Base-by-base conservation (phyloP, 192 early-diverging fungal species). In the Mortierella antarctica region DNA sequence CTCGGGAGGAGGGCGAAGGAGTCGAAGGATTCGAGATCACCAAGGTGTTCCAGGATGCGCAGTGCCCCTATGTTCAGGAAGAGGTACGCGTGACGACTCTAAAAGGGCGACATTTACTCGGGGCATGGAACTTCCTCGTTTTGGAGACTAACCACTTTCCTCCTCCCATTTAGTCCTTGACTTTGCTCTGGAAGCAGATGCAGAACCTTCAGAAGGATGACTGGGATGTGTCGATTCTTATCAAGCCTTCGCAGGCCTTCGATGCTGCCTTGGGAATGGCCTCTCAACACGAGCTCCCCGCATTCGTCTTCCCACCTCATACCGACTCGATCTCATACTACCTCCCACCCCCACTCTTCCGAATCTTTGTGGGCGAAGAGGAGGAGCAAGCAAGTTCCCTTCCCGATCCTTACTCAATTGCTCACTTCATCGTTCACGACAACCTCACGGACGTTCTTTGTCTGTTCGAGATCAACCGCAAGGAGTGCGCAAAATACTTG, bases 391-490 rank as follows among this genome's bases (percentile, higher is more conserved):
- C 18, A 13, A 60, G 21, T 45, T 69, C 57, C 4, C 53, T 84
- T 20, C 87, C 87, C 2, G 82, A 86, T 42, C 82, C 82, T 53
- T 65, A 73, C 57, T 67, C 81, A 4, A 70, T 88, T 17, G 44
- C 83, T 7, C 90, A 94, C 39, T 92, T 92, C 82, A 85, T 99
- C 52, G 70, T 98, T 65, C 87, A 92, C 71, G 97, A 98, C 71
- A 81, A 94, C 41, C 86, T 94, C 49, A 72, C 84, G 5, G 98
- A 99, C 79, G 92, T 92, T 10, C 74, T 98, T 15, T 82, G 90
- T 46, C 86, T 96, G 58, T 95, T 96, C 55, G 93, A 95, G 60
- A 89, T 90, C 62, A 99, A 99, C 85, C 98, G 97, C 82, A 95
- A 93, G 74, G 96, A 99, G 83, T 94, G 92, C 71, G 88, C 88